Evolutionary conservation across 2,329 filamentous ascomycete species (phyloP), one percentile per base, ranked within the genome.

Genomic region (Neonectria hederae): DNA sequence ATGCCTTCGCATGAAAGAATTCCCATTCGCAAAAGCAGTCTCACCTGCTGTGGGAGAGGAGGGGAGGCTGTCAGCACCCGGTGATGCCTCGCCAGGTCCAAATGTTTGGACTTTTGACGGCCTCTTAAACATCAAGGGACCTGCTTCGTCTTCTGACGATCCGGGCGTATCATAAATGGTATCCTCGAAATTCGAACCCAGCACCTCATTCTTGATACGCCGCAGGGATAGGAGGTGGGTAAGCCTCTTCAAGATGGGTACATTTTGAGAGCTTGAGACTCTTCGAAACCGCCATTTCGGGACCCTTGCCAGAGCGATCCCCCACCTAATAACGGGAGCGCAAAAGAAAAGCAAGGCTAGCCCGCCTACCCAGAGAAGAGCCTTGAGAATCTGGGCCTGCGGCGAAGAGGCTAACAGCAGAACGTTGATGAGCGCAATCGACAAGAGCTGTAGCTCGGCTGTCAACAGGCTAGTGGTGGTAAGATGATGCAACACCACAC

Each of bases 231-330:
- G 62, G 69, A 67, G 79, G 69, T 69, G 83, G 74, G 61, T 80
- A 76, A 71, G 79, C 57, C 65, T 79, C 78, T 71, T 83, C 74
- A 69, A 82, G 56, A 70, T 76, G 66, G 65, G 77, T 72, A 38
- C 74, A 65, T 61, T 79, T 76, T 69, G 79, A 78, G 60, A 72
- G 30, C 74, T 76, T 1, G 80, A 76, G 19, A 84, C 80, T 59
- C 89, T 87, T 71, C 89, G 87, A 72, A 98, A 94, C 46, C 94
- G 92, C 93, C 95, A 97, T 72, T 89, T 93, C 2, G 96, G 96
- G 19, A 98, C 92, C 62, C 95, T 87, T 54, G 95, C 94, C 65
- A 99, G 82, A 26, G 90, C 87, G 57, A 98, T 91, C 49, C 92
- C 94, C 92, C 93, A 97, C 72, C 86, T 86, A 38, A 98, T 87